These are phyloP conservation scores for Pseudogymnoascus sp. DNA, from an alignment of 2,329 filamentous ascomycete species.

Conservation along the genomic window DNA sequence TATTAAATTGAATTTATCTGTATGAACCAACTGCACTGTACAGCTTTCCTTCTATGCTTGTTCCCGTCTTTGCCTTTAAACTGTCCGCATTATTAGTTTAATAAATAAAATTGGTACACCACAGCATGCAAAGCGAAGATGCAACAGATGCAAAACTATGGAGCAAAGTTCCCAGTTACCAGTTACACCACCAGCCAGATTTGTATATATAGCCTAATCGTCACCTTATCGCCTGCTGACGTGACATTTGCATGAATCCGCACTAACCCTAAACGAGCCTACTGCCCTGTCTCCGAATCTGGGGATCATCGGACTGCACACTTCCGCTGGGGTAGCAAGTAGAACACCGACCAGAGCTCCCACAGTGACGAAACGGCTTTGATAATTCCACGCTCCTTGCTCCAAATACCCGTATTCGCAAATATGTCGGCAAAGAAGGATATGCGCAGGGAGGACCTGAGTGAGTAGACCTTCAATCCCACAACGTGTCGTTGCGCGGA, in stretches of 20 bases:
- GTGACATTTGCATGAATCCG: background rate
- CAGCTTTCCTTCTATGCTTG: background rate
- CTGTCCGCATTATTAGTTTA: too few species aligned
- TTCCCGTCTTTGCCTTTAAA: background rate
- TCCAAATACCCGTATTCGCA: background rate
- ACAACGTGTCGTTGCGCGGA: constrained; percentile 10
- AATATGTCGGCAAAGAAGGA: constrained; percentile 64
- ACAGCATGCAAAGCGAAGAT: too few species aligned
- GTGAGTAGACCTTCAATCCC: constrained; percentile 43
- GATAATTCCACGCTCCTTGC: background rate
- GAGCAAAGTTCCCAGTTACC: too few species aligned
- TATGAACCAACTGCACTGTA: background rate
- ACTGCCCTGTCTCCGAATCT: constrained; percentile 14
- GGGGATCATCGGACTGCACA: constrained; percentile 26
- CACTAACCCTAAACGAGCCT: background rate
- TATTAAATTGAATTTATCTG: background rate
- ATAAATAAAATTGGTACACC: background rate
- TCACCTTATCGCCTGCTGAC: background rate
- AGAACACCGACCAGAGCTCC: background rate
- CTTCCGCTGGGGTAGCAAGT: background rate
- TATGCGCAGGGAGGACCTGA: constrained; percentile 65
- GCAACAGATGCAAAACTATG: too few species aligned
- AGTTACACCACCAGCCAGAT: background rate
- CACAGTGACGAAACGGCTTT: background rate
- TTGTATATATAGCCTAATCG: constrained; percentile 1